Percentiles rank a stretch among this genome's conserved stretches.
phyloP scores from a whole-genome alignment of 768 basidiomycete genomes.

The Scleroderma citrinum region DNA sequence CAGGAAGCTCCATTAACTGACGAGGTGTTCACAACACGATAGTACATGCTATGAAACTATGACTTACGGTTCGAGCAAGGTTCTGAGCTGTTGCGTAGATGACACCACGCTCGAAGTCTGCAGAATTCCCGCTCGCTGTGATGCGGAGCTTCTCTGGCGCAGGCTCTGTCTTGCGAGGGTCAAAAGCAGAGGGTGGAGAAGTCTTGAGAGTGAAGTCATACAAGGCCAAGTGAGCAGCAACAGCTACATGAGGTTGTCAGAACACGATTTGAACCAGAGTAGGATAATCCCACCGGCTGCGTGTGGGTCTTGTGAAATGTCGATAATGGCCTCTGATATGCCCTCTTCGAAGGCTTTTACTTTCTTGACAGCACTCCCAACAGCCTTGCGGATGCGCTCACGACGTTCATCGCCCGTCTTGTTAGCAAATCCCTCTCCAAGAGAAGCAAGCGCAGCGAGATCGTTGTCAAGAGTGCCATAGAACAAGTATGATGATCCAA shows the following conservation, averaged over 20 bases:
- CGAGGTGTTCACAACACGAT: not conserved
- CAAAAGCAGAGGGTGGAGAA: slow-evolving; percentile 55
- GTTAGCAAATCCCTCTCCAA: slow-evolving; percentile 47
- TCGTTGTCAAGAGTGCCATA: slow-evolving; percentile 2
- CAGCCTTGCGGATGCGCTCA: slow-evolving; percentile 65
- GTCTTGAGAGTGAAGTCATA: slow-evolving; percentile 82
- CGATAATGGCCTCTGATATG: slow-evolving; percentile 55
- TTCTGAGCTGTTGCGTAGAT: slow-evolving; percentile 77
- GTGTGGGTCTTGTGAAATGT: slow-evolving; percentile 64
- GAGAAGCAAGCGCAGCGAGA: slow-evolving; percentile 50
- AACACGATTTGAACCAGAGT: not conserved
- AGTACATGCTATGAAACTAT: not conserved
- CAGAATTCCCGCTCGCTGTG: slow-evolving; percentile 38
- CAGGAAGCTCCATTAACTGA: slow-evolving; percentile 80
- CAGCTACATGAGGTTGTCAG: slow-evolving; percentile 40
- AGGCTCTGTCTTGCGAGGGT: slow-evolving; percentile 51
- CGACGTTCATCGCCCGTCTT: slow-evolving; percentile 43
- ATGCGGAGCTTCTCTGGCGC: slow-evolving; percentile 47
- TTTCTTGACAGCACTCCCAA: slow-evolving; percentile 69
- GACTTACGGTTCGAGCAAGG: slow-evolving; percentile 63
- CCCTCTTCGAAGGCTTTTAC: slow-evolving; percentile 55
- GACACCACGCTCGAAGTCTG: slow-evolving; percentile 67
- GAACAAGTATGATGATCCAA: slow-evolving; percentile 52
- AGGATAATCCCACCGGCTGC: slow-evolving; percentile 52
- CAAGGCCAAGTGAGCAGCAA: slow-evolving; percentile 68